Evolutionary conservation across 2,329 filamentous ascomycete species (phyloP).

Genomic region (Decorospora gaudefroyi): DNA sequence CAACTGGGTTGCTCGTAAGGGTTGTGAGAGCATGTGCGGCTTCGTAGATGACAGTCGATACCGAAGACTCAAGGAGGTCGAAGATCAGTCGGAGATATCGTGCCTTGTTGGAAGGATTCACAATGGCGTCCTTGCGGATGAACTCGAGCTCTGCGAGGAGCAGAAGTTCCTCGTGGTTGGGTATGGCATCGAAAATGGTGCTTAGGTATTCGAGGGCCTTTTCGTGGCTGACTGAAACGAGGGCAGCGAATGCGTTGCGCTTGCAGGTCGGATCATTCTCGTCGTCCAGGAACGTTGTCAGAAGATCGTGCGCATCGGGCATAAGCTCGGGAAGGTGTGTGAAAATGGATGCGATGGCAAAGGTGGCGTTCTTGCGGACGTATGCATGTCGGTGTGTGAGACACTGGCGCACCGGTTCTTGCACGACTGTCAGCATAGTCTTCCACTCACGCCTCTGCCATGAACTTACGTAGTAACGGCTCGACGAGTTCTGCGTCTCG

Average conservation of each 20-base stretch:
- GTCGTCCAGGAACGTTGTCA: conserved; percentile 83
- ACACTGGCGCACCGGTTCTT: conserved; percentile 82
- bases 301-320: conserved; percentile 90
- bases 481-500: conserved; percentile 95
- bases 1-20: conserved; percentile 93
- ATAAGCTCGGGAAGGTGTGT: conserved; percentile 89
- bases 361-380: conserved; percentile 97
- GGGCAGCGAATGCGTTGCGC: conserved; percentile 92
- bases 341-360: conserved; percentile 90
- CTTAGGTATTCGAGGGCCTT: conserved; percentile 87
- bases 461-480: conserved; percentile 70
- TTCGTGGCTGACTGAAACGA: conserved; percentile 89
- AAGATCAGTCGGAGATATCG: conserved; percentile 94
- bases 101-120: conserved; percentile 94
- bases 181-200: conserved; percentile 87
- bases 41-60: conserved; percentile 96
- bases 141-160: conserved; percentile 96
- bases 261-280: conserved; percentile 97
- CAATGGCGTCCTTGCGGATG: conserved; percentile 94
- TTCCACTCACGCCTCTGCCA: neutral
- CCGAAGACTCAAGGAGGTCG: conserved; percentile 88
- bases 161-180: conserved; percentile 90
- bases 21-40: conserved; percentile 93
- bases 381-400: conserved; percentile 97
- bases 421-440: conserved; percentile 2